phyloP scores from a whole-genome alignment of 331 rosid genomes.

The Malus hybrid region DNA sequence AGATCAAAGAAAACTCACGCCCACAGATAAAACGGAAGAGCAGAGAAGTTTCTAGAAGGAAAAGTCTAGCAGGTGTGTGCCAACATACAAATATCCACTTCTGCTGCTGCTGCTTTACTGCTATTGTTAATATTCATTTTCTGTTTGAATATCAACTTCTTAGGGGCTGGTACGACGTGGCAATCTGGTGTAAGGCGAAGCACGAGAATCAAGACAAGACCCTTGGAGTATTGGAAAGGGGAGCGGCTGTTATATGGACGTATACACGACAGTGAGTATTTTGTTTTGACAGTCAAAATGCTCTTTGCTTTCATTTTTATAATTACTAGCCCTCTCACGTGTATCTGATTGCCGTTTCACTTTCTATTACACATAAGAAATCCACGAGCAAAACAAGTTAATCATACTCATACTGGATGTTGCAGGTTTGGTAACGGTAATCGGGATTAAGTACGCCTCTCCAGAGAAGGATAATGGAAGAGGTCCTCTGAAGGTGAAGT shows the following conservation, averaged over 20 bases:
- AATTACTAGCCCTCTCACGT: background rate
- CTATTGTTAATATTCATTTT: background rate
- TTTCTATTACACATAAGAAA: background rate
- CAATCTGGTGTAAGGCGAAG: constrained; percentile 68
- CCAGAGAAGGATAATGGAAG: constrained; percentile 45
- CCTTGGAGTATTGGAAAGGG: constrained; percentile 90
- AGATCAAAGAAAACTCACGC: constrained; percentile 23
- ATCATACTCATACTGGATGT: background rate
- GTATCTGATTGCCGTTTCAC: background rate
- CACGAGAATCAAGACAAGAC: constrained; percentile 74
- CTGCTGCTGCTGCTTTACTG: background rate
- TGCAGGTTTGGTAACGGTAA: constrained; percentile 74
- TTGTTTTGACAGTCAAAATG: background rate
- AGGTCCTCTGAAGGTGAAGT: constrained; percentile 52
- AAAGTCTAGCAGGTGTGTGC: constrained; percentile 65
- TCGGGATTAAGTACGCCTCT: constrained; percentile 69
- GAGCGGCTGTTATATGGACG: constrained; percentile 67
- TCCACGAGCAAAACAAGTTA: background rate
- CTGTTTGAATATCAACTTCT: background rate
- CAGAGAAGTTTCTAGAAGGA: constrained; percentile 22
- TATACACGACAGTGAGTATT: constrained; percentile 57
- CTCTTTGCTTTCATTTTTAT: background rate
- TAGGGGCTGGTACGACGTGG: constrained; percentile 62
- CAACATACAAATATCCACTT: background rate
- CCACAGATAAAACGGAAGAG: constrained; percentile 5